A percentile compares a stretch with the other conserved stretches of the same genome.
phyloP scores from a whole-genome alignment of 345 rosid genomes.

The Psidium guajava region DNA sequence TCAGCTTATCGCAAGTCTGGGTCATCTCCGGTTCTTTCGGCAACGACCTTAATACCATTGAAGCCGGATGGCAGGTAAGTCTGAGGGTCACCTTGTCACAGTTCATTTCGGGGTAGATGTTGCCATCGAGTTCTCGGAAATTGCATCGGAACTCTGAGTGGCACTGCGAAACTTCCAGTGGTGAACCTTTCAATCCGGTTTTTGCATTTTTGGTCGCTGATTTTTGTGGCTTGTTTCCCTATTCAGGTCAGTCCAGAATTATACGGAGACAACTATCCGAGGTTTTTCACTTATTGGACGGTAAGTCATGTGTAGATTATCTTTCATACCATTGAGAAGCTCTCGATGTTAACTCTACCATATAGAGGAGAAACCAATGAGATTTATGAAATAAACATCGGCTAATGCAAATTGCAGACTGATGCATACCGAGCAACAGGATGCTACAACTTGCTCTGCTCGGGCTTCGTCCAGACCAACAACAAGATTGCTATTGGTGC shows the following conservation, averaged over 20 bases:
- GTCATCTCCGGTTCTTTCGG: conserved; percentile 93
- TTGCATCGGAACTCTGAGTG: background rate
- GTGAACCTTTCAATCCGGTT: background rate
- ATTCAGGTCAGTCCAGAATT: conserved; percentile 91
- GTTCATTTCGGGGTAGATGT: background rate
- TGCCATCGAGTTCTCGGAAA: background rate
- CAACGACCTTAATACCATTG: conserved; percentile 88
- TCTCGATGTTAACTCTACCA: background rate
- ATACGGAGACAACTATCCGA: conserved; percentile 88
- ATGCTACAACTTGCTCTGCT: conserved; percentile 93
- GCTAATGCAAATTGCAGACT: conserved; percentile 32
- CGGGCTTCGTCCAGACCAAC: conserved; percentile 96
- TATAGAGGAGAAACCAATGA: background rate
- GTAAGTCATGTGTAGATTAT: conserved; percentile 17
- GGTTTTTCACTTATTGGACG: conserved; percentile 98
- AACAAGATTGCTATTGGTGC: conserved; percentile 92
- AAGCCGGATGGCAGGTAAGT: conserved; percentile 98
- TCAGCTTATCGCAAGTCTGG: conserved; percentile 93
- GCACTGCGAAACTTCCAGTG: background rate
- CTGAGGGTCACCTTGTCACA: background rate
- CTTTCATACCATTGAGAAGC: background rate
- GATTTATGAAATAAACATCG: background rate
- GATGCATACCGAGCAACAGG: conserved; percentile 99
- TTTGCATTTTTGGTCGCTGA: background rate
- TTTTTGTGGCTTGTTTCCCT: background rate